These are phyloP conservation scores for Dryadomyces quercivorus DNA, from an alignment of 2,329 filamentous ascomycete species.

Conservation along the genomic window DNA sequence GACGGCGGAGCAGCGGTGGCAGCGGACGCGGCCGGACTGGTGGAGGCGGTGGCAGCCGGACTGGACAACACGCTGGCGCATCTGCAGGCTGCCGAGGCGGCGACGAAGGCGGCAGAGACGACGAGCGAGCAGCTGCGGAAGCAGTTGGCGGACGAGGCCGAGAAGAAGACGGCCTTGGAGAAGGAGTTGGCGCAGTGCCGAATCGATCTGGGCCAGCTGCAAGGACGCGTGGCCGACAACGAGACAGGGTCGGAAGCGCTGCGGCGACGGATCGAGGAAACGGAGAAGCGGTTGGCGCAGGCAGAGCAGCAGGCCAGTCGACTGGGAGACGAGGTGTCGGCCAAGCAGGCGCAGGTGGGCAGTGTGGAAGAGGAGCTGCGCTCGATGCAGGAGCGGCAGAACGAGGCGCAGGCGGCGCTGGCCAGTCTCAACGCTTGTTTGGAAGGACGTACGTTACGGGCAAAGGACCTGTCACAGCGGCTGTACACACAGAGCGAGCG, in stretches of 20 bases:
- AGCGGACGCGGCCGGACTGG: constrained; percentile 29
- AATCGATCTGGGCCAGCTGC: constrained; percentile 54
- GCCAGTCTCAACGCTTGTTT: constrained; percentile 43
- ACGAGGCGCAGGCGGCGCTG: constrained; percentile 45
- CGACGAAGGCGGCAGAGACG: constrained; percentile 49
- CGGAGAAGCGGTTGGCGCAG: constrained; percentile 60
- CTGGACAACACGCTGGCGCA: constrained; percentile 49
- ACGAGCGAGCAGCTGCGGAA: constrained; percentile 45
- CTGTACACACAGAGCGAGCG: constrained; percentile 77
- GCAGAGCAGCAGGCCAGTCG: constrained; percentile 59
- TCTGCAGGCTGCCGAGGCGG: constrained; percentile 46
- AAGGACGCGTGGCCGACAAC: constrained; percentile 64
- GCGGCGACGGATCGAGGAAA: constrained; percentile 60
- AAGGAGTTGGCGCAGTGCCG: constrained; percentile 51
- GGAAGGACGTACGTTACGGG: constrained; percentile 57
- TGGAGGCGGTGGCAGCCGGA: constrained; percentile 46
- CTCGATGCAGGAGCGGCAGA: constrained; percentile 49
- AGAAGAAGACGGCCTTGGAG: constrained; percentile 40
- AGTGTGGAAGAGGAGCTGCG: constrained; percentile 65
- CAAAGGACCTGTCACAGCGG: constrained; percentile 73
- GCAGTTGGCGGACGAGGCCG: constrained; percentile 9
- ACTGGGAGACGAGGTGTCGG: constrained; percentile 58
- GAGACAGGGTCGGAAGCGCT: constrained; percentile 74
- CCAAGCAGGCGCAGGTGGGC: constrained; percentile 63
- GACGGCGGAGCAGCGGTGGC: constrained; percentile 26